Conservation (phyloP, 1,284 basidiomycete genomes). For the Naganishia sp. region DNA sequence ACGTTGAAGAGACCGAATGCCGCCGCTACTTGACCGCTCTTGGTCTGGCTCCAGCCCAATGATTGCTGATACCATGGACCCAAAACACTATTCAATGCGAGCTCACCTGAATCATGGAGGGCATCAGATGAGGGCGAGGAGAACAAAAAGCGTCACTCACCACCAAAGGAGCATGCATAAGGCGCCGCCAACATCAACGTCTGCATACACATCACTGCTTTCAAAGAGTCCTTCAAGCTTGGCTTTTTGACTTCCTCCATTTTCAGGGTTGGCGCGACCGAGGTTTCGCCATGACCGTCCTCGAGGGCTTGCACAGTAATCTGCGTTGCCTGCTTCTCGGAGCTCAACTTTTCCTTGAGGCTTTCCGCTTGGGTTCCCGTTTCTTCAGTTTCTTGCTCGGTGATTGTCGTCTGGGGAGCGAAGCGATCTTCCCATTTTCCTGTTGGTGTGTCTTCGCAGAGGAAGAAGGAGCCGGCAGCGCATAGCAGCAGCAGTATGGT, state of each 20-base stretch:
- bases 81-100: conserved; percentile 63
- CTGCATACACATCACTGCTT: conserved; percentile 23
- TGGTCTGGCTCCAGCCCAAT: conserved; percentile 58
- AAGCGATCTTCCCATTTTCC: conserved; percentile 30
- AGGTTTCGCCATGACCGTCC: conserved; percentile 7
- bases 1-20: conserved; percentile 53
- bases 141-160: conserved; percentile 49
- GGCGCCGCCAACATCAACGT: conserved; percentile 60
- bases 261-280: conserved; percentile 2
- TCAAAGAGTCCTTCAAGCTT: conserved; percentile 26
- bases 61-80: conserved; percentile 58
- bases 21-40: conserved; percentile 60
- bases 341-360: conserved; percentile 21
- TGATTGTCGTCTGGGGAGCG: not conserved
- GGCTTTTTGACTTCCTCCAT: conserved; percentile 26
- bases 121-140: conserved; percentile 53
- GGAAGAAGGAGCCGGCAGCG: conserved; percentile 26
- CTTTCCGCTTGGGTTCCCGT: conserved; percentile 1
- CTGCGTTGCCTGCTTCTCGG: conserved; percentile 3
- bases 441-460: conserved; percentile 26
- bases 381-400: conserved; percentile 14
- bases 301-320: conserved; percentile 17
- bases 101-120: conserved; percentile 55
- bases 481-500: conserved; percentile 23
- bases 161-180: conserved; percentile 59